Evolutionary conservation across 2,329 filamentous ascomycete species (phyloP).

Genomic region (Paecilomyces sp.): DNA sequence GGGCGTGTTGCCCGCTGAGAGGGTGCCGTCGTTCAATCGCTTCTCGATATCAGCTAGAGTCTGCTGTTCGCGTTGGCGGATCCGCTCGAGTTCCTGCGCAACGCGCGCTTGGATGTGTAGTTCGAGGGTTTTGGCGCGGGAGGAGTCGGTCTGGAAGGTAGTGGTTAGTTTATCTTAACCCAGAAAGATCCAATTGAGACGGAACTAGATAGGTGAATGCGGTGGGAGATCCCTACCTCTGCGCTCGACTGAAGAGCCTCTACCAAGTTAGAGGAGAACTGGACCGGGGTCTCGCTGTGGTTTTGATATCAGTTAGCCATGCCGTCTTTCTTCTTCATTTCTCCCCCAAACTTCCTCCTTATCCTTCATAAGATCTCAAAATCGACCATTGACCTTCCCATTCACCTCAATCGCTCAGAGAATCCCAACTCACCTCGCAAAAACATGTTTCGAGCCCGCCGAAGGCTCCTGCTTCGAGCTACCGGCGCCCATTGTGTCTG

Average conservation of each 20-base stretch:
- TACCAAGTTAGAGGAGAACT: constrained; percentile 74
- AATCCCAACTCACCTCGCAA: constrained; percentile 47
- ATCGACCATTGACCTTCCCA: constrained; percentile 9
- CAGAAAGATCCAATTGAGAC: constrained; percentile 1
- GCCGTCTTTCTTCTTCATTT: background rate
- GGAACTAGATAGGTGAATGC: background rate
- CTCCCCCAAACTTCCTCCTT: constrained; percentile 19
- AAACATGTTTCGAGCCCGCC: constrained; percentile 51
- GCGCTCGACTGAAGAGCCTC: constrained; percentile 75
- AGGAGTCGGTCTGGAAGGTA: constrained; percentile 69
- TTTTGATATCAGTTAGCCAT: background rate
- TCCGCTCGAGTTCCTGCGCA: constrained; percentile 71
- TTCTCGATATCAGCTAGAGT: constrained; percentile 64
- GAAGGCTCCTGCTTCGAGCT: constrained; percentile 53
- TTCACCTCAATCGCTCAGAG: background rate
- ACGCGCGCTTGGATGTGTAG: constrained; percentile 85
- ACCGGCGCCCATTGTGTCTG: constrained; percentile 51
- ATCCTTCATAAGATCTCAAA: constrained; percentile 8
- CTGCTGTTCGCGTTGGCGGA: constrained; percentile 63
- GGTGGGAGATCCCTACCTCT: constrained; percentile 55
- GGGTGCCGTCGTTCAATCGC: constrained; percentile 40
- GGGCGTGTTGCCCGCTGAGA: constrained; percentile 20
- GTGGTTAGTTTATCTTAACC: constrained; percentile 2
- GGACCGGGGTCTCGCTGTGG: constrained; percentile 53
- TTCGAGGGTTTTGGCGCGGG: constrained; percentile 75